Evolutionary conservation across 1,284 basidiomycete genomes (phyloP).

Genomic region (Sutorius eximius): DNA sequence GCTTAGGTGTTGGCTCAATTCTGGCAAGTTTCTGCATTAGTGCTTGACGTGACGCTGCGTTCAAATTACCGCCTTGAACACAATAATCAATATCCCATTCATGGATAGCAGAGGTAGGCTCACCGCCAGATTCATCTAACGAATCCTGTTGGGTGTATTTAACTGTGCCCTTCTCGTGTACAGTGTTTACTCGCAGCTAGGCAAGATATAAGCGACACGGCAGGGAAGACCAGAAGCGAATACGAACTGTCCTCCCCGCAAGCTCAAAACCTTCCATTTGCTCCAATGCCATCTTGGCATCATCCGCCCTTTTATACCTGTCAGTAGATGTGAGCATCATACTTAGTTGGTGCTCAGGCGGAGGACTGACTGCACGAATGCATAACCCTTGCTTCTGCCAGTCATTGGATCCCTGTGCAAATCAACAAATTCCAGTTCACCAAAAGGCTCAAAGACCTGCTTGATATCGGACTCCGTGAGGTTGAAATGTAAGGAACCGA

Average conservation of each 20-base stretch:
- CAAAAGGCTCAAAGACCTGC: slow-evolving; percentile 98
- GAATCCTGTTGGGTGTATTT: slow-evolving; percentile 76
- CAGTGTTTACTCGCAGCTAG: slow-evolving; percentile 86
- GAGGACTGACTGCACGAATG: slow-evolving; percentile 85
- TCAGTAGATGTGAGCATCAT: slow-evolving; percentile 2
- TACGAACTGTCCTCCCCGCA: slow-evolving; percentile 83
- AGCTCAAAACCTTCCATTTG: slow-evolving; percentile 99
- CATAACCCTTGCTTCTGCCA: slow-evolving; percentile 96
- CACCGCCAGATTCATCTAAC: slow-evolving; percentile 82
- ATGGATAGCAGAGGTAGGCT: background rate
- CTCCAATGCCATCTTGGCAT: slow-evolving; percentile 94
- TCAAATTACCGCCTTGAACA: slow-evolving; percentile 80
- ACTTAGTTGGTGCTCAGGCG: background rate
- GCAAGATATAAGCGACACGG: slow-evolving; percentile 8
- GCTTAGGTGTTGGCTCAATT: slow-evolving; percentile 65
- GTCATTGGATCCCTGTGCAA: slow-evolving; percentile 92
- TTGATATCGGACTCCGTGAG: slow-evolving; percentile 95
- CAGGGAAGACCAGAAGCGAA: background rate
- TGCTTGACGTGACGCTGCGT: slow-evolving; percentile 92
- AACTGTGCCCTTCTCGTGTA: slow-evolving; percentile 82
- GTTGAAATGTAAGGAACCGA: slow-evolving; percentile 95
- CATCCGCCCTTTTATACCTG: slow-evolving; percentile 85
- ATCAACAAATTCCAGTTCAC: slow-evolving; percentile 97
- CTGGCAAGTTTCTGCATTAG: slow-evolving; percentile 99
- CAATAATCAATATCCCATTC: slow-evolving; percentile 11